Base-by-base conservation (phyloP, 805 yeast species). In the Ogataea methylovora region DNA sequence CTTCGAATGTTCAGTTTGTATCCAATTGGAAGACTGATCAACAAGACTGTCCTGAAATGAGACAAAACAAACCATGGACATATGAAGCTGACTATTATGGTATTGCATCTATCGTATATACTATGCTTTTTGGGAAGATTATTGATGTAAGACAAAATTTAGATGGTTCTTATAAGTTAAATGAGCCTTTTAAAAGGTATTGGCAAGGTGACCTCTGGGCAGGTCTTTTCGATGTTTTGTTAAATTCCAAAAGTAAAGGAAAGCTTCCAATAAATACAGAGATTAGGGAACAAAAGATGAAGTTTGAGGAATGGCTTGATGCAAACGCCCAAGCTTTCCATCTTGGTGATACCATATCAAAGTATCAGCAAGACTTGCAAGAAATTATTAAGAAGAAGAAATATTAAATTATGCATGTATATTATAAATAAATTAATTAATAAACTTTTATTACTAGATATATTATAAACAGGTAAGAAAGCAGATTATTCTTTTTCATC, bases 11-110 rank as follows among this genome's bases (percentile, higher is more conserved):
- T 0, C 61, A 65, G 37, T 87, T 85, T 52, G 56, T 63, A 27
- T 69, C 81, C 14, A 65, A 71, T 43, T 77, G 83, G 78, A 63
- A 67, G 21, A 83, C 78, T 41, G 67, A 71, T 36, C 83, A 74
- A 42, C 42, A 40, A 17, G 94, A 83, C 44, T 84, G 94, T 49
- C 73, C 74, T 4, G 85, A 80, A 45, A 74, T 84, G 76, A 60
- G 74, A 35, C 55, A 68, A 3, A 61, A 69, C 4, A 48, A 63
- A 33, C 70, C 81, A 0, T 87, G 95, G 94, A 71, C 73, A 2
- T 84, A 69, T 48, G 86, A 87, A 50, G 78, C 80, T 3, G 97
- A 87, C 57, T 85, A 85, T 51, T 82, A 71, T 52, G 95, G 95
- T 0, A 41, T 84, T 14, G 96, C 95, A 0, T 71, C 76, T 23